Evolutionary conservation across 2,329 filamentous ascomycete genomes (phyloP).

Genomic region (Colletotrichum zoysiae): DNA sequence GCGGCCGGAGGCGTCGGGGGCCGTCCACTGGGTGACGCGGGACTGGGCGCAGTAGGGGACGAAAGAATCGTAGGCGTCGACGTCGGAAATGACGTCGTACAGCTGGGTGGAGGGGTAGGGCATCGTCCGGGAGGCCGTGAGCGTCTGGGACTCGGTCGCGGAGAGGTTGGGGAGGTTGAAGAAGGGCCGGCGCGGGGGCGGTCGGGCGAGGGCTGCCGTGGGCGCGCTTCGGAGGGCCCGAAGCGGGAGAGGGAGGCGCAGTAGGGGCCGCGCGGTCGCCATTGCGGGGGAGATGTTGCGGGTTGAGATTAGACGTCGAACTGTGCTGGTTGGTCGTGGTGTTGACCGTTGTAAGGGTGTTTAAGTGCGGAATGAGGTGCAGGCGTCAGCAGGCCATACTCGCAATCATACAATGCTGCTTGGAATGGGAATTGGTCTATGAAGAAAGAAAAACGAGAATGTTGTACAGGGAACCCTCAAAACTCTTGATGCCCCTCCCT

Average conservation of each 20-base stretch:
- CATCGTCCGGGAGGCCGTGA: constrained; percentile 81
- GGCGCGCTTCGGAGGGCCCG: constrained; percentile 2
- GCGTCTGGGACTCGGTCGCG: constrained; percentile 63
- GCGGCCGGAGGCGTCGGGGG: constrained; percentile 61
- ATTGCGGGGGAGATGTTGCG: constrained; percentile 2
- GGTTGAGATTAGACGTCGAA: neutral
- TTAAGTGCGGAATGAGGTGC: constrained; percentile 4
- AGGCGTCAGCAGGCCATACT: constrained; percentile 12
- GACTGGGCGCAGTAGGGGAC: constrained; percentile 91
- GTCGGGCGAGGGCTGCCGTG: neutral
- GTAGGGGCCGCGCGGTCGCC: constrained; percentile 21
- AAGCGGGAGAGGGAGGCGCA: constrained; percentile 21
- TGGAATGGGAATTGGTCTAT: neutral
- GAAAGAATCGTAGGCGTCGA: constrained; percentile 86
- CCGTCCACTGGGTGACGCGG: constrained; percentile 80
- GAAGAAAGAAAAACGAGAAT: neutral
- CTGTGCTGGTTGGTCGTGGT: neutral
- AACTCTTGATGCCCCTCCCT: neutral
- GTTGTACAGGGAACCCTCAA: neutral
- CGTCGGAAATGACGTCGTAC: constrained; percentile 89
- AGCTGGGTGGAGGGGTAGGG: constrained; percentile 79
- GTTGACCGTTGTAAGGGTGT: neutral
- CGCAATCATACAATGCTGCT: neutral
- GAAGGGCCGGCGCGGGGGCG: constrained; percentile 32
- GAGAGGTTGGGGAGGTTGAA: constrained; percentile 44